phyloP scores from a whole-genome alignment of 2,329 filamentous ascomycete genomes.

The Penicillium sclerotigenum region DNA sequence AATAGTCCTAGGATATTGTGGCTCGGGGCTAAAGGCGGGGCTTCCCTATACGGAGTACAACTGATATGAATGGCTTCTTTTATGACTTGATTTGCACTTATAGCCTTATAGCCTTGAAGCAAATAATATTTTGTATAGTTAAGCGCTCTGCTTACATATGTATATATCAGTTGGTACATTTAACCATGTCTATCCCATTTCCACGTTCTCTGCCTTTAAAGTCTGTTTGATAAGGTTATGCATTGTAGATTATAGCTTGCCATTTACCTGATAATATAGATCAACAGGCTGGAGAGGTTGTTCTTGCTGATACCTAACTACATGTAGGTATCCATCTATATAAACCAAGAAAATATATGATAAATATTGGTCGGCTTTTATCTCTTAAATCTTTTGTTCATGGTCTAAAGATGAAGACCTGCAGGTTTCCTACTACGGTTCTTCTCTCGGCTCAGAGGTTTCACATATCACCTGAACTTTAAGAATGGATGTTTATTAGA shows the following conservation, averaged over 20 bases:
- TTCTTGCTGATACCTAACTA: background rate
- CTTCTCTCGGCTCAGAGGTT: background rate
- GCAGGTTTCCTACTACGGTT: background rate
- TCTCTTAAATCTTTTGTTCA: background rate
- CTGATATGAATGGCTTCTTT: background rate
- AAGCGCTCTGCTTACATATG: background rate
- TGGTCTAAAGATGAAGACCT: background rate
- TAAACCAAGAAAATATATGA: background rate
- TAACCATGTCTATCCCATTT: background rate
- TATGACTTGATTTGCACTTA: background rate
- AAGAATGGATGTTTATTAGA: background rate
- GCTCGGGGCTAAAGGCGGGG: background rate
- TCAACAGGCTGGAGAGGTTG: background rate
- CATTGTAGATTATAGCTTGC: background rate
- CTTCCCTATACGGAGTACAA: too few species aligned
- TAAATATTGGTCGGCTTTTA: background rate
- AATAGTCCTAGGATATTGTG: background rate
- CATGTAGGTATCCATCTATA: background rate
- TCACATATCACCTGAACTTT: background rate
- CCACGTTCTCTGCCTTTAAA: background rate
- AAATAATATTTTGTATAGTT: background rate
- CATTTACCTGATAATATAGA: background rate
- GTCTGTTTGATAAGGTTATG: background rate
- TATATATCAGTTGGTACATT: background rate
- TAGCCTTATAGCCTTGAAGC: background rate